Percentiles rank a stretch among this genome's conserved stretches.
phyloP scores from a whole-genome alignment of 2,329 filamentous ascomycete species.

The Harringtonia aguacate region DNA sequence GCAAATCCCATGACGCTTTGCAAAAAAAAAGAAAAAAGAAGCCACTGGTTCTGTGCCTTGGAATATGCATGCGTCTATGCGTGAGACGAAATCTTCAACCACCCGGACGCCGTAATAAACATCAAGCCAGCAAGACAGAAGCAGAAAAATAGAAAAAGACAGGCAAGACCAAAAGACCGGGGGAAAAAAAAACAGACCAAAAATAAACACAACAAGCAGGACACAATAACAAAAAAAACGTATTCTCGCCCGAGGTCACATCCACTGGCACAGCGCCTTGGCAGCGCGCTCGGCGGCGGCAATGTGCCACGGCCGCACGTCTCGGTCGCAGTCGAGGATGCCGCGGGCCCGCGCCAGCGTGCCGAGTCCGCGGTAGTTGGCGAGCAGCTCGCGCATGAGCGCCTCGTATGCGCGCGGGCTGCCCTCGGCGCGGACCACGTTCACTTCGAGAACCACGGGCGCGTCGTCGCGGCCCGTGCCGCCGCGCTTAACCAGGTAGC shows the following conservation, averaged over 20 bases:
- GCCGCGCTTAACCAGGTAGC: constrained; percentile 55
- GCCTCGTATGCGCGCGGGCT: constrained; percentile 47
- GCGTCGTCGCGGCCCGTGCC: constrained; percentile 45
- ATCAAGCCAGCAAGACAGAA: no score
- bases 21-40: no score
- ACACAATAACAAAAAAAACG: background rate
- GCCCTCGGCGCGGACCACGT: constrained; percentile 47
- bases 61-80: no score
- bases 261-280: constrained; percentile 51
- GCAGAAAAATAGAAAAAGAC: no score
- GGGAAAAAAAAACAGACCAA: no score
- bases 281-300: constrained; percentile 60
- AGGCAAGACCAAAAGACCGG: no score
- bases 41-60: no score
- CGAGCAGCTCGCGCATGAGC: constrained; percentile 59
- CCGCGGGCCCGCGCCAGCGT: constrained; percentile 59
- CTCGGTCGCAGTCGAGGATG: constrained; percentile 44
- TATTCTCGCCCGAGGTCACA: constrained; percentile 31
- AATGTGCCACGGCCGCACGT: constrained; percentile 69
- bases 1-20: no score
- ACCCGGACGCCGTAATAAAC: no score
- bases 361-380: constrained; percentile 56
- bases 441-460: constrained; percentile 52
- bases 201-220: no score
- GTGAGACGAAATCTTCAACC: no score